Conservation (phyloP, 1,139 yeast genomes). For the Casaregolazyma lundiana region DNA sequence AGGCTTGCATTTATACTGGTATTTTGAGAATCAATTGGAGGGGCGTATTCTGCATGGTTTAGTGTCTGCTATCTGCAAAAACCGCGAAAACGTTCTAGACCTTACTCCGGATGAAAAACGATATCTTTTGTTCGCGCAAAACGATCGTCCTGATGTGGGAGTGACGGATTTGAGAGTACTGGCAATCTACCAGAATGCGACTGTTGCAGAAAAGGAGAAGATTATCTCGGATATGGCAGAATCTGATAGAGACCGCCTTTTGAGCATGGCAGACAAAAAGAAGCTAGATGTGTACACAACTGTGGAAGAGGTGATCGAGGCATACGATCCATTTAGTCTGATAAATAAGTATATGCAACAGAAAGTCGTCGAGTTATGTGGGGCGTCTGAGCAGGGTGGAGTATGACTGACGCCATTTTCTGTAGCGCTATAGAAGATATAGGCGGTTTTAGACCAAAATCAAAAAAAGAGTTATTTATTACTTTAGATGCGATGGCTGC, state of each 20-base stretch:
- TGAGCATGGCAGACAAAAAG: background rate
- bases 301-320: background rate
- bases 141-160: no score
- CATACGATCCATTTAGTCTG: background rate
- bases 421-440: no score
- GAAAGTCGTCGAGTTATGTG: no score
- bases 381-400: no score
- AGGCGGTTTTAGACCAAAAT: no score
- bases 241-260: background rate
- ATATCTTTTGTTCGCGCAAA: no score
- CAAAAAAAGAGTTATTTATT: no score
- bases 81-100: conserved; percentile 1
- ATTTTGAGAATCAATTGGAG: background rate
- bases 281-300: background rate
- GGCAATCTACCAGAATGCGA: background rate
- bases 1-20: conserved; percentile 3
- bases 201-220: background rate
- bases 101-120: background rate
- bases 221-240: background rate
- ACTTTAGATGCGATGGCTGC: no score
- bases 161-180: conserved; percentile 1
- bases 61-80: no score
- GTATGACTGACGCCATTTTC: no score
- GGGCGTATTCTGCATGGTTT: background rate
- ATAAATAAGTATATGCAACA: no score